Conservation (phyloP, 345 rosid species). For the Luvunga scandens region DNA sequence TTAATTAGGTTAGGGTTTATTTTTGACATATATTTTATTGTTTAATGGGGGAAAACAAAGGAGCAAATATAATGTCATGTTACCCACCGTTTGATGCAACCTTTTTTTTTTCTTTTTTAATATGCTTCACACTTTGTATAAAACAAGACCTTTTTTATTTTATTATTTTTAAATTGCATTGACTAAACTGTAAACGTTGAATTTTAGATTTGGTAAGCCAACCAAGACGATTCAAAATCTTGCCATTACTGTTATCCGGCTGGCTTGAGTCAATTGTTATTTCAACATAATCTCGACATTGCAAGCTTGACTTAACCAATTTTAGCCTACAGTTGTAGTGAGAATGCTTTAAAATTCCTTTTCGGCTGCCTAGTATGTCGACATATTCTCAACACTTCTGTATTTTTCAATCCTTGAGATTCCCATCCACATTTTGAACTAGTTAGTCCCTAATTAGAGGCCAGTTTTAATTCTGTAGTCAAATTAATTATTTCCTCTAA, state of each 20-base stretch:
- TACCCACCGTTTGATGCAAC: too few species aligned
- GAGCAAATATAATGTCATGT: too few species aligned
- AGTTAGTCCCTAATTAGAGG: neutral
- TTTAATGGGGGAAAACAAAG: too few species aligned
- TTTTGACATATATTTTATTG: too few species aligned
- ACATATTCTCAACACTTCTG: neutral
- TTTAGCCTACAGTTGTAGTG: neutral
- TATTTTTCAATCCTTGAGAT: neutral
- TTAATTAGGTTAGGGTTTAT: too few species aligned
- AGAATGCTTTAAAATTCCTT: neutral
- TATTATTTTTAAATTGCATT: neutral
- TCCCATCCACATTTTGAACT: neutral
- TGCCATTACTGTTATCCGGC: too few species aligned
- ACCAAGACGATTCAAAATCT: too few species aligned
- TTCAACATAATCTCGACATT: neutral
- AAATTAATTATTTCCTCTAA: too few species aligned
- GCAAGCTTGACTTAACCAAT: neutral
- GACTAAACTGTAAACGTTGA: neutral
- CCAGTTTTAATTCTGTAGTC: neutral
- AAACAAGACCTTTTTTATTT: too few species aligned
- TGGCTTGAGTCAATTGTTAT: too few species aligned
- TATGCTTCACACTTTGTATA: too few species aligned
- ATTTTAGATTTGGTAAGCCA: neutral
- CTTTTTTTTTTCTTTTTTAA: too few species aligned
- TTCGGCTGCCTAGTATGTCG: neutral